Evolutionary conservation across 257 asterid species (phyloP).

Genomic region (Gentiana straminea): DNA sequence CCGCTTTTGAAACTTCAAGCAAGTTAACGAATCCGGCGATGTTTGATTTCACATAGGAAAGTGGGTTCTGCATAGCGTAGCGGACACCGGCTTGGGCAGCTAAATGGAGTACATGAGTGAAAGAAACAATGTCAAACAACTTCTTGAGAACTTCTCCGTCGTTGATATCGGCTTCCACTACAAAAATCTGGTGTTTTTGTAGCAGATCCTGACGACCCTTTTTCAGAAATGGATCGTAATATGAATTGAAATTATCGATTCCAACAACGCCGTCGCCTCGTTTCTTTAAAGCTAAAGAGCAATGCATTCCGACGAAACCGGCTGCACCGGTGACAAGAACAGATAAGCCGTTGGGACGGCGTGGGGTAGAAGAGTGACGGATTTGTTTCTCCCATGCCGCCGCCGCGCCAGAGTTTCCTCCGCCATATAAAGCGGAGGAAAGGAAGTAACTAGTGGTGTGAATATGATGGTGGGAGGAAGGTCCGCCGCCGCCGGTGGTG

Average conservation of each 20-base stretch:
- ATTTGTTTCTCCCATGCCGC: slow-evolving; percentile 77
- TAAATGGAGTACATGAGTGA: slow-evolving; percentile 62
- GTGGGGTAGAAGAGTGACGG: slow-evolving; percentile 80
- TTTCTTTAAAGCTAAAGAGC: slow-evolving; percentile 61
- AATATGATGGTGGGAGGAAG: slow-evolving; percentile 14
- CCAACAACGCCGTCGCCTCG: slow-evolving; percentile 95
- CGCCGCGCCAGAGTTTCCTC: slow-evolving; percentile 14
- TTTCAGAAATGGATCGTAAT: slow-evolving; percentile 73
- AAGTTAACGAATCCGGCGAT: slow-evolving; percentile 76
- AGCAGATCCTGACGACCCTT: slow-evolving; percentile 52
- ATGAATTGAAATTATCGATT: slow-evolving; percentile 76
- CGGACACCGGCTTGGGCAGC: slow-evolving; percentile 98
- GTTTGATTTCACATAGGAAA: slow-evolving; percentile 61
- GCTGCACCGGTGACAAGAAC: slow-evolving; percentile 88
- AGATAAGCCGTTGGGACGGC: slow-evolving; percentile 69
- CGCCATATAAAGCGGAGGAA: slow-evolving; percentile 62
- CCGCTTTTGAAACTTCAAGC: slow-evolving; percentile 61
- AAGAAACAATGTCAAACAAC: slow-evolving; percentile 73
- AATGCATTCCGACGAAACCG: slow-evolving; percentile 87
- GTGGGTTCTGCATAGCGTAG: slow-evolving; percentile 93
- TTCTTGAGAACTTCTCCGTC: slow-evolving; percentile 46
- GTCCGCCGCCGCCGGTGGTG: not conserved
- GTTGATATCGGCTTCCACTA: slow-evolving; percentile 70
- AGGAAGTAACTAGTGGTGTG: slow-evolving; percentile 46
- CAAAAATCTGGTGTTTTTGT: slow-evolving; percentile 32